These are phyloP conservation scores for Nannochloris sp. DNA, from an alignment of 139 green algal genomes.

Conservation along the genomic window DNA sequence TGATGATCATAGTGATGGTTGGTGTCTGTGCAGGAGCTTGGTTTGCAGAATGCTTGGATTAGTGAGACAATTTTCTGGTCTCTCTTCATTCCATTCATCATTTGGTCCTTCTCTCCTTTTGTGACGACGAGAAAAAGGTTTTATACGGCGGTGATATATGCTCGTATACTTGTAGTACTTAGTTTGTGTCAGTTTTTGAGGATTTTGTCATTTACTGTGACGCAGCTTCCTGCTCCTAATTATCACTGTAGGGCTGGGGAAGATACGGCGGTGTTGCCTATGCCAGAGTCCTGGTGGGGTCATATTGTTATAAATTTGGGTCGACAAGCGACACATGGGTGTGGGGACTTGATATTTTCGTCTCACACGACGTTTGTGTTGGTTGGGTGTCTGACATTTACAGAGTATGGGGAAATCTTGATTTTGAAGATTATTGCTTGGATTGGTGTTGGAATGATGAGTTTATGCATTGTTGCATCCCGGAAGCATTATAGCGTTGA, in stretches of 20 bases:
- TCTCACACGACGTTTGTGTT: conserved; percentile 77
- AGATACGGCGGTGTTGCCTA: conserved; percentile 39
- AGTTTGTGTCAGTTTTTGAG: conserved; percentile 72
- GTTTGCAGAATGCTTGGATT: conserved; percentile 63
- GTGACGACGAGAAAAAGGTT: conserved; percentile 65
- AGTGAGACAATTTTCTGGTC: conserved; percentile 69
- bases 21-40: conserved; percentile 50
- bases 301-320: conserved; percentile 63
- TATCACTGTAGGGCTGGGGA: conserved; percentile 69
- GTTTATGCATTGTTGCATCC: conserved; percentile 75
- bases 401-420: conserved; percentile 55
- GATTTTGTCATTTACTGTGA: conserved; percentile 81
- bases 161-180: conserved; percentile 67
- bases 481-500: conserved; percentile 88
- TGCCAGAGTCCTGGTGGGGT: conserved; percentile 59
- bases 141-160: conserved; percentile 80
- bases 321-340: conserved; percentile 56
- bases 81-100: conserved; percentile 58
- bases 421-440: conserved; percentile 41
- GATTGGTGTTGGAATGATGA: conserved; percentile 44
- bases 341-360: conserved; percentile 89
- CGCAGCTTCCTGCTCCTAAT: conserved; percentile 73
- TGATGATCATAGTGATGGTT: too few relatives aligned
- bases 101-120: conserved; percentile 86
- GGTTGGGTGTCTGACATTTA: conserved; percentile 65